Conservation (phyloP, 169 alveolate species). For the Cryptosporidium andersoni region DNA sequence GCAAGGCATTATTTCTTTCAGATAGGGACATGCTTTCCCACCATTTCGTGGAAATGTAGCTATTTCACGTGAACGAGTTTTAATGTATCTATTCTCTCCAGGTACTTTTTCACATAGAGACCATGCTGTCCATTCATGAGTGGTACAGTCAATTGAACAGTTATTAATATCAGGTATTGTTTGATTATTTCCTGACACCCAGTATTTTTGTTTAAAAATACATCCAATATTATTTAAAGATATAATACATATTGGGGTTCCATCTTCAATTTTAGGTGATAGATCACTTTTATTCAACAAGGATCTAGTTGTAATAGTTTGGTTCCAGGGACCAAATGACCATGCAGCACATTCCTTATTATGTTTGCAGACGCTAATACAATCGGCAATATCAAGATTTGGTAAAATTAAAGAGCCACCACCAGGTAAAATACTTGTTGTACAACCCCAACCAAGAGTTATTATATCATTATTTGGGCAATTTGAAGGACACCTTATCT, state of each 20-base stretch:
- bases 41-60: constrained; percentile 8
- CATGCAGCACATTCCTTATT: constrained; percentile 39
- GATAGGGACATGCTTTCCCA: constrained; percentile 56
- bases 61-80: constrained; percentile 26
- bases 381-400: constrained; percentile 33
- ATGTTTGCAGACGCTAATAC: constrained; percentile 27
- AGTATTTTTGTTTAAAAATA: constrained; percentile 37
- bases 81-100: constrained; percentile 18
- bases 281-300: neutral
- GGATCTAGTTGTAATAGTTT: constrained; percentile 38
- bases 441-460: constrained; percentile 70
- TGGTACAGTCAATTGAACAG: constrained; percentile 54
- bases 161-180: constrained; percentile 8
- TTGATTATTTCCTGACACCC: constrained; percentile 56
- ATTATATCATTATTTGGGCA: constrained; percentile 56
- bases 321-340: constrained; percentile 69
- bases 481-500: constrained; percentile 48
- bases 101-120: constrained; percentile 6
- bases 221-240: constrained; percentile 51
- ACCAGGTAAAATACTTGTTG: constrained; percentile 48
- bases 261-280: constrained; percentile 60
- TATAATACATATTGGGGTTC: constrained; percentile 28
- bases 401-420: constrained; percentile 55
- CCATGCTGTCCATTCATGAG: constrained; percentile 59
- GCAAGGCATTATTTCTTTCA: constrained; percentile 35